A percentile compares a stretch with the other conserved stretches of the same genome.
These are phyloP conservation scores for Fusarium keratoplasticum DNA, from an alignment of 2,329 filamentous ascomycete genomes.

Conservation along the genomic window DNA sequence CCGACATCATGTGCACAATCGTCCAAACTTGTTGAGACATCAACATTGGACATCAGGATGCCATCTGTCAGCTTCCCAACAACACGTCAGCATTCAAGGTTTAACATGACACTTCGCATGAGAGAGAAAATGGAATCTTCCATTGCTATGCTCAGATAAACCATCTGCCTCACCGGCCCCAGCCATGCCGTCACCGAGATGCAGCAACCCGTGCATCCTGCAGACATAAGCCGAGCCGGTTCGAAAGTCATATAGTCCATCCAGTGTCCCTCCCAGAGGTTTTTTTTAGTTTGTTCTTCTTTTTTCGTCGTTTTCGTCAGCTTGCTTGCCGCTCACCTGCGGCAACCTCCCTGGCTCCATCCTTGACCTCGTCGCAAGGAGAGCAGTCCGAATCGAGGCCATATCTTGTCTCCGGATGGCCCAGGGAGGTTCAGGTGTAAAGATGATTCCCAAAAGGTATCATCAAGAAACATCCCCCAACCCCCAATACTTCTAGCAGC, in stretches of 20 bases:
- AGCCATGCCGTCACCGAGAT: constrained; percentile 14
- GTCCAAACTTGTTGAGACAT: not conserved
- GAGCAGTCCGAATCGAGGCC: constrained; percentile 21
- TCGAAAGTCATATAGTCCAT: constrained; percentile 38
- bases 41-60: not conserved
- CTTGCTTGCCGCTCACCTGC: constrained; percentile 22
- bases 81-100: not conserved
- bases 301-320: constrained; percentile 31
- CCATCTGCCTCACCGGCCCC: constrained; percentile 41
- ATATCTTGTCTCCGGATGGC: constrained; percentile 19
- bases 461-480: constrained; percentile 18
- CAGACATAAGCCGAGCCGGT: constrained; percentile 35
- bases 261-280: constrained; percentile 42
- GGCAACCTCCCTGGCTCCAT: constrained; percentile 23
- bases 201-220: constrained; percentile 13
- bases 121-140: constrained; percentile 38
- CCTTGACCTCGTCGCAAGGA: constrained; percentile 27
- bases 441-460: constrained; percentile 25
- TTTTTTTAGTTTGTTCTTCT: constrained; percentile 43
- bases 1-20: not conserved
- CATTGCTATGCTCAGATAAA: constrained; percentile 43
- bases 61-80: not conserved
- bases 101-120: constrained; percentile 4
- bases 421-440: constrained; percentile 22
- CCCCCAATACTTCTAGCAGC: constrained; percentile 43